phyloP scores from a whole-genome alignment of 768 basidiomycete genomes.

The Phaffia tasmanica region DNA sequence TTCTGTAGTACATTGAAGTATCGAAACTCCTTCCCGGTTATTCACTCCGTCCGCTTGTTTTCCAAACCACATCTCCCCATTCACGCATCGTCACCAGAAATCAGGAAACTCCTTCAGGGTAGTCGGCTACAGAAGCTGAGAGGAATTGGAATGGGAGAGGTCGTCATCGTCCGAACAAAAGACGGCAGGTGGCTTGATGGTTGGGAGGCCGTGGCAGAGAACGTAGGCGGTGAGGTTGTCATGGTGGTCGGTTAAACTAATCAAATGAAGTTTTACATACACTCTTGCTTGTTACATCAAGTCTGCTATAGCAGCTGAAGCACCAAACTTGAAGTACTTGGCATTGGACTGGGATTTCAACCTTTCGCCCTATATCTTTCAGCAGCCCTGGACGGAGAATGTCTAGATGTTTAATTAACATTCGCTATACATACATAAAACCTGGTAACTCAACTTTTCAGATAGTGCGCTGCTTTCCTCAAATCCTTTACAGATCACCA shows the following conservation, averaged over 20 bases:
- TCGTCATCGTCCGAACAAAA: constrained; percentile 69
- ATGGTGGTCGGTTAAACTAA: constrained; percentile 1
- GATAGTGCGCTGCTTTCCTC: too few species aligned
- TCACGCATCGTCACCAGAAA: constrained; percentile 60
- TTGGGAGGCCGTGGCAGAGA: constrained; percentile 71
- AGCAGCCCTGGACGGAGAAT: too few species aligned
- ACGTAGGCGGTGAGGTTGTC: constrained; percentile 71
- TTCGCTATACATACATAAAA: too few species aligned
- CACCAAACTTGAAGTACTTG: too few species aligned
- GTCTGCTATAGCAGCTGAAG: too few species aligned
- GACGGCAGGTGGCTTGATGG: constrained; percentile 64
- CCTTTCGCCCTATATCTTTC: too few species aligned
- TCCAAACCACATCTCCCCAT: constrained; percentile 73
- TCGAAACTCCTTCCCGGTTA: constrained; percentile 74
- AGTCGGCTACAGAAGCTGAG: constrained; percentile 65
- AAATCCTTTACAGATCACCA: too few species aligned
- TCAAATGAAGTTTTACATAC: too few species aligned
- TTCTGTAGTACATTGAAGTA: constrained; percentile 70
- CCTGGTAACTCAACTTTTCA: too few species aligned
- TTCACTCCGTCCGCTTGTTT: constrained; percentile 66
- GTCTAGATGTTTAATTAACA: too few species aligned
- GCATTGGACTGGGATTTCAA: too few species aligned
- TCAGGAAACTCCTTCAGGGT: constrained; percentile 69
- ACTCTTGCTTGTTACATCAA: too few species aligned
- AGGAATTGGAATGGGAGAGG: constrained; percentile 83